phyloP scores from a whole-genome alignment of 2,329 filamentous ascomycete genomes.

The Cryphonectria carpinicola region DNA sequence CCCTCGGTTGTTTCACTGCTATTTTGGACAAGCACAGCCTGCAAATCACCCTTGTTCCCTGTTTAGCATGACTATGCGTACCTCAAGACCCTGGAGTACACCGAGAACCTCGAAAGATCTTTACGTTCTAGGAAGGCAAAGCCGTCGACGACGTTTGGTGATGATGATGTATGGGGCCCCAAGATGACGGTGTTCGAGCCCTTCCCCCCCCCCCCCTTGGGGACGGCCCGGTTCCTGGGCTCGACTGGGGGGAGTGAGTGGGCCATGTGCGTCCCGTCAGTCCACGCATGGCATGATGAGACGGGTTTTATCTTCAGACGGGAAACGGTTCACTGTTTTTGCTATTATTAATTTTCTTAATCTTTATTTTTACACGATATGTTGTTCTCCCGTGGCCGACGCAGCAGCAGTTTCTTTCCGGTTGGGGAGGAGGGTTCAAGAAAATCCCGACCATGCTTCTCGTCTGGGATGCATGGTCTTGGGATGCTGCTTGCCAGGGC shows the following conservation, averaged over 20 bases:
- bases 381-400: not conserved
- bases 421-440: too few species aligned
- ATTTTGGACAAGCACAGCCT: slow-evolving; percentile 25
- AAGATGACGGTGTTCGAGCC: not conserved
- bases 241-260: not conserved
- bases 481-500: too few species aligned
- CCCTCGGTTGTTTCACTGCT: slow-evolving; percentile 26
- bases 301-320: slow-evolving; percentile 11
- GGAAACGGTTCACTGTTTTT: not conserved
- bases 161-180: slow-evolving; percentile 1
- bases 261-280: slow-evolving; percentile 2
- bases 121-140: slow-evolving; percentile 19
- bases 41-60: slow-evolving; percentile 8
- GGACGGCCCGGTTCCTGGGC: slow-evolving; percentile 5
- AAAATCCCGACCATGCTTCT: too few species aligned
- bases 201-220: not conserved
- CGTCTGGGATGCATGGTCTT: not conserved
- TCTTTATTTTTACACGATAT: not conserved
- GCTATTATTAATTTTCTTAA: not conserved
- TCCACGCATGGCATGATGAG: slow-evolving; percentile 22
- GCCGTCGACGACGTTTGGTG: slow-evolving; percentile 15
- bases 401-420: not conserved
- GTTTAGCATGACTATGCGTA: slow-evolving; percentile 19
- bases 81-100: slow-evolving; percentile 18
- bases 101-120: slow-evolving; percentile 2